These are phyloP conservation scores for Mycena alexandri DNA, from an alignment of 768 basidiomycete species.

Conservation along the genomic window DNA sequence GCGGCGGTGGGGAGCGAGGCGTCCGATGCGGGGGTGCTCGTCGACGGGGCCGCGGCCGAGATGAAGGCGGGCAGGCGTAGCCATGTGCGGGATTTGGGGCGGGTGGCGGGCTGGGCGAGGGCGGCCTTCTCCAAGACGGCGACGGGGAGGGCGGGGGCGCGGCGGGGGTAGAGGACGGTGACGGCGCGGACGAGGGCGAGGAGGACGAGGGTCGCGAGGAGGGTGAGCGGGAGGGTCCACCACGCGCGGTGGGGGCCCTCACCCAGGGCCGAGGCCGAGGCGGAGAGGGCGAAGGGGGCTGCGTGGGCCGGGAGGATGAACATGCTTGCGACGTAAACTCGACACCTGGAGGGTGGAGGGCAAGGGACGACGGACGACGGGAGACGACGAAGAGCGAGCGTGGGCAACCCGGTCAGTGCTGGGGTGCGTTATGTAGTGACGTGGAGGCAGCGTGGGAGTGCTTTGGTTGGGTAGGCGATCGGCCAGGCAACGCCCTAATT, in stretches of 20 bases:
- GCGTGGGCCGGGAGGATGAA: slow-evolving; percentile 28
- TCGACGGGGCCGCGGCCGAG: no score
- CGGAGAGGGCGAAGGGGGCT: background rate
- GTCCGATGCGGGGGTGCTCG: background rate
- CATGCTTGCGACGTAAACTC: background rate
- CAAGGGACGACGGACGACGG: no score
- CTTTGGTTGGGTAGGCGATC: no score
- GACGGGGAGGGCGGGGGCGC: background rate
- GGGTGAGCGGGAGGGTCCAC: slow-evolving; percentile 3
- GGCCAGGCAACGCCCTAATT: no score
- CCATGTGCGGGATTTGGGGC: no score
- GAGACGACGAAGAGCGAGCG: no score
- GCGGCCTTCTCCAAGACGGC: background rate
- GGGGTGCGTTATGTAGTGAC: no score
- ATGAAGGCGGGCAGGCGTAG: no score
- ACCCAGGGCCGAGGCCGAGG: background rate
- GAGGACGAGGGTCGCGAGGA: slow-evolving; percentile 19
- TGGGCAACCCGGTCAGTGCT: no score
- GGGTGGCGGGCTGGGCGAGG: background rate
- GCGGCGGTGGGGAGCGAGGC: background rate
- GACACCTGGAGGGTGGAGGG: no score
- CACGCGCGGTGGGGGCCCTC: background rate
- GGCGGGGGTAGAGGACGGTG: background rate
- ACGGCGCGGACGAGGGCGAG: slow-evolving; percentile 11
- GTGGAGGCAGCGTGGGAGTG: no score